phyloP scores from a whole-genome alignment of 352 stramenopile species.

The Plasmopara muralis region DNA sequence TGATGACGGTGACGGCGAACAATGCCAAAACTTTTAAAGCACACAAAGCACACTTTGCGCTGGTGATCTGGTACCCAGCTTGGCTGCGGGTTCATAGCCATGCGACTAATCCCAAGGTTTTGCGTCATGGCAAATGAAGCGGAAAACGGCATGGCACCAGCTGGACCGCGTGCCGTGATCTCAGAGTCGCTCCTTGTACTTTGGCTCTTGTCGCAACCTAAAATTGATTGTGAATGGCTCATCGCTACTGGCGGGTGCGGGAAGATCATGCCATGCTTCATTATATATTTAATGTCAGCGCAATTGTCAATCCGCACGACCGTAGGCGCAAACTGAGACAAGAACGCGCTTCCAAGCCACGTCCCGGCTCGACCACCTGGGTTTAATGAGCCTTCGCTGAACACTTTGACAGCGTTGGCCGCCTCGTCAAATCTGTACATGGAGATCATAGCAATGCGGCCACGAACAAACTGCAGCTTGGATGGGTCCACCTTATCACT shows the following conservation, averaged over 20 bases:
- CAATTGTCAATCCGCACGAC: constrained; percentile 61
- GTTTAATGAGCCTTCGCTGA: constrained; percentile 53
- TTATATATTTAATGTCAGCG: constrained; percentile 77
- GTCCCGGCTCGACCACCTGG: constrained; percentile 38
- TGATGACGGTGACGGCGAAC: constrained; percentile 60
- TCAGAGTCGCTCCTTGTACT: constrained; percentile 28
- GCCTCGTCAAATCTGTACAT: constrained; percentile 56
- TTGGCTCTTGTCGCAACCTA: constrained; percentile 30
- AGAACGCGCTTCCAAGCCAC: constrained; percentile 51
- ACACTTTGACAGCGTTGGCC: constrained; percentile 56
- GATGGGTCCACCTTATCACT: constrained; percentile 27
- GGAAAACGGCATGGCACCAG: constrained; percentile 11
- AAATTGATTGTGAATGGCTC: constrained; percentile 21
- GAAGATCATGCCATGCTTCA: constrained; percentile 70
- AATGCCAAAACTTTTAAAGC: constrained; percentile 63
- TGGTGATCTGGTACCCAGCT: constrained; percentile 57
- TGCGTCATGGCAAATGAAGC: constrained; percentile 6
- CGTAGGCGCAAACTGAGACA: constrained; percentile 54
- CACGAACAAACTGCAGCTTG: constrained; percentile 49
- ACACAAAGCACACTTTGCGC: constrained; percentile 57
- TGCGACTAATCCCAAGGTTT: constrained; percentile 17
- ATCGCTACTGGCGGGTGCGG: constrained; percentile 29
- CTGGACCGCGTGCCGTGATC: constrained; percentile 22
- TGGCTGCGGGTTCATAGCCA: constrained; percentile 27
- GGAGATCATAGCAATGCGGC: constrained; percentile 45